Conservation (phyloP, 2,329 filamentous ascomycete genomes). For the Talaromyces sp. region DNA sequence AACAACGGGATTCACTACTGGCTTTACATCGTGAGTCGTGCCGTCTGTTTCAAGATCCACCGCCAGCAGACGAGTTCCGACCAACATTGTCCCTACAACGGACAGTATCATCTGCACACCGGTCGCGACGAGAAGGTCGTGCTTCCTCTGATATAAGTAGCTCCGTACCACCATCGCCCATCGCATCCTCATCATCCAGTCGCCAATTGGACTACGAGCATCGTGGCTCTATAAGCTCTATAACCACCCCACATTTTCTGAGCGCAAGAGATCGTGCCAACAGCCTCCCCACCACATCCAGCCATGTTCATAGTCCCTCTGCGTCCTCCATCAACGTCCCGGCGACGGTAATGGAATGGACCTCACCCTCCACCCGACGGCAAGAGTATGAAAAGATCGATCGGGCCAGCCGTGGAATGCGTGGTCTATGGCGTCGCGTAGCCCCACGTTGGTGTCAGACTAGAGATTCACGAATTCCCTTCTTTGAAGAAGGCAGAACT, state of each 20-base stretch:
- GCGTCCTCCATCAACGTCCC: slow-evolving; percentile 29
- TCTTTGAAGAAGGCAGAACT: slow-evolving; percentile 46
- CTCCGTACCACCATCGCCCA: slow-evolving; percentile 24
- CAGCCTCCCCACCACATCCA: slow-evolving; percentile 15
- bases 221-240: slow-evolving; percentile 15
- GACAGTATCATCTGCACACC: slow-evolving; percentile 12
- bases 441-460: slow-evolving; percentile 45
- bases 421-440: slow-evolving; percentile 46
- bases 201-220: slow-evolving; percentile 15
- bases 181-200: slow-evolving; percentile 18
- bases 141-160: slow-evolving; percentile 17
- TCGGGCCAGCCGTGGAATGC: slow-evolving; percentile 44
- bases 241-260: slow-evolving; percentile 7
- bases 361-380: slow-evolving; percentile 46
- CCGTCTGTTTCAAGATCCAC: slow-evolving; percentile 40
- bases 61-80: slow-evolving; percentile 5
- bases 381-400: slow-evolving; percentile 59
- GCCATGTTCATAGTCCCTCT: slow-evolving; percentile 25
- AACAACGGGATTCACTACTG: slow-evolving; percentile 39
- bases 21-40: slow-evolving; percentile 46
- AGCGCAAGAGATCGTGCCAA: slow-evolving; percentile 18
- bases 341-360: slow-evolving; percentile 51
- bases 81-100: slow-evolving; percentile 4
- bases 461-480: slow-evolving; percentile 37
- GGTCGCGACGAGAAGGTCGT: slow-evolving; percentile 11